A percentile compares a stretch with the other conserved stretches of the same genome.
phyloP scores from a whole-genome alignment of 257 asterid species.

The Solanum tarapatanum region DNA sequence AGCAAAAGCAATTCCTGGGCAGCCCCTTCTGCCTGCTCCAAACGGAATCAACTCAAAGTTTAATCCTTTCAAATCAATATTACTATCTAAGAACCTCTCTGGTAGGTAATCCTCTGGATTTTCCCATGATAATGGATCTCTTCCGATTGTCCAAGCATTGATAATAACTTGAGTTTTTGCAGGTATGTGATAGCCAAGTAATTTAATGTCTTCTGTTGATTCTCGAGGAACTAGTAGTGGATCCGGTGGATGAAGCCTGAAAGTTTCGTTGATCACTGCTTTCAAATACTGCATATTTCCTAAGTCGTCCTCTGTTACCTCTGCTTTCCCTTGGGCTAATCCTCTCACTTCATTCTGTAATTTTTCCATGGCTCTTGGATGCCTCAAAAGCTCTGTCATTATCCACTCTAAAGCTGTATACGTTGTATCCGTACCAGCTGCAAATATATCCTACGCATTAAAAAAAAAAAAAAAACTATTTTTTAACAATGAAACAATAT shows the following conservation, averaged over 20 bases:
- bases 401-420: conserved; percentile 23
- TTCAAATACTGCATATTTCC: conserved; percentile 32
- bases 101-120: conserved; percentile 35
- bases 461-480: neutral
- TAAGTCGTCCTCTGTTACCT: conserved; percentile 21
- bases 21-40: conserved; percentile 49
- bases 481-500: neutral
- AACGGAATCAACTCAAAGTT: conserved; percentile 41
- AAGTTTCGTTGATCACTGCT: conserved; percentile 32
- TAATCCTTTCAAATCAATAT: conserved; percentile 22
- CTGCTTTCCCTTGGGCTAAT: neutral
- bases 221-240: conserved; percentile 36
- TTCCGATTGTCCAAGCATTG: conserved; percentile 39
- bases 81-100: conserved; percentile 24
- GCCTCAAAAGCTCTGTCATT: conserved; percentile 21
- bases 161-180: conserved; percentile 17
- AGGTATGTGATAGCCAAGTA: conserved; percentile 31
- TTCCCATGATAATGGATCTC: conserved; percentile 37
- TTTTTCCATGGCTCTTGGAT: conserved; percentile 1
- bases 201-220: conserved; percentile 20
- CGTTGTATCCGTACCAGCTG: conserved; percentile 39
- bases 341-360: conserved; percentile 24
- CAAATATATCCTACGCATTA: too few species aligned
- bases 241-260: conserved; percentile 31
- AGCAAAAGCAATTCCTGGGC: conserved; percentile 32